A percentile compares a stretch with the other conserved stretches of the same genome.
Evolutionary conservation across 2,329 filamentous ascomycete species (phyloP).

Genomic region (Cercospora berteroae): DNA sequence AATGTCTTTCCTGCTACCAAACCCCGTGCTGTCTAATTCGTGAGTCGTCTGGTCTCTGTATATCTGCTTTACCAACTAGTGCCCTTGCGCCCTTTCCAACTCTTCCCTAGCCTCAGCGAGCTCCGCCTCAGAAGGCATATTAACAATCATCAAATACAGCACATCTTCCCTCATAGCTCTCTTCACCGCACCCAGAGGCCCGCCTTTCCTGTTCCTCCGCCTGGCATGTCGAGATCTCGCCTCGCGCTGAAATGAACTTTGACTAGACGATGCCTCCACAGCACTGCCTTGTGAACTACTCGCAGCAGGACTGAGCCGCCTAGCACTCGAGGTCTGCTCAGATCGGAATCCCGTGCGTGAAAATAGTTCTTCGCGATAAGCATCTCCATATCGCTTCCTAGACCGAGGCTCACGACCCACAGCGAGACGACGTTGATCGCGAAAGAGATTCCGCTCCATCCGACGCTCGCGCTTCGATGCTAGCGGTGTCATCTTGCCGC

Average conservation of each 20-base stretch:
- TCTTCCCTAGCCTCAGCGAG: constrained; percentile 35
- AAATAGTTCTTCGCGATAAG: constrained; percentile 17
- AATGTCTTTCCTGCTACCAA: neutral
- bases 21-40: neutral
- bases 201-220: constrained; percentile 36
- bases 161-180: constrained; percentile 37
- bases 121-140: constrained; percentile 48
- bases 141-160: constrained; percentile 52
- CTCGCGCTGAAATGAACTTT: neutral
- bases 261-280: neutral
- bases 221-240: neutral
- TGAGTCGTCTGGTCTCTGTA: no score
- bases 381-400: constrained; percentile 13
- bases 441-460: constrained; percentile 4
- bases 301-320: neutral
- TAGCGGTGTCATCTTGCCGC: constrained; percentile 41
- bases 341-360: neutral
- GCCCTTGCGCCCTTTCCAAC: constrained; percentile 14
- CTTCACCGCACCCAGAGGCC: constrained; percentile 42
- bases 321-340: neutral
- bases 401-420: constrained; percentile 14
- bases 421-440: constrained; percentile 16
- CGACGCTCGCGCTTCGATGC: constrained; percentile 12
- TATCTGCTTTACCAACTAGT: no score
- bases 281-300: neutral